phyloP scores from a whole-genome alignment of 2,329 filamentous ascomycete genomes.

The Claviceps digitariae region DNA sequence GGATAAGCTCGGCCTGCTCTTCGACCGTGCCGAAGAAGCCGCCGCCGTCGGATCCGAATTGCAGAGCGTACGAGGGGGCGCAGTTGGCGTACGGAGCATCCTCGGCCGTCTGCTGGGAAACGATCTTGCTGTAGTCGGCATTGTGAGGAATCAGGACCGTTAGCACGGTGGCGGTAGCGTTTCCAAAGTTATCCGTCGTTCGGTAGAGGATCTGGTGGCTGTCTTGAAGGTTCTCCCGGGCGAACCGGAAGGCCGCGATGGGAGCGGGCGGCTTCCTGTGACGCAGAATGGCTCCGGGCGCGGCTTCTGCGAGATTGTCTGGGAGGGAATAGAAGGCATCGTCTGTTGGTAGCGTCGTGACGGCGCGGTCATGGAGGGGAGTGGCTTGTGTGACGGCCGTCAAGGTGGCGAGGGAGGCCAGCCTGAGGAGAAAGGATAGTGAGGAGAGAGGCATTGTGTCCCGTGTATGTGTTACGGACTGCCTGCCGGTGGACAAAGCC shows the following conservation, averaged over 20 bases:
- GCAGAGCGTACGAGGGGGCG: conserved; percentile 13
- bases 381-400: background rate
- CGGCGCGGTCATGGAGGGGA: background rate
- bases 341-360: background rate
- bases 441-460: background rate
- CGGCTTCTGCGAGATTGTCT: background rate
- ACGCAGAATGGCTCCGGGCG: conserved; percentile 7
- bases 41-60: conserved; percentile 7
- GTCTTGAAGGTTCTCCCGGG: conserved; percentile 8
- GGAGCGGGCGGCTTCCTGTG: conserved; percentile 5
- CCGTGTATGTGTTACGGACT: background rate
- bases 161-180: conserved; percentile 22
- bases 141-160: conserved; percentile 24
- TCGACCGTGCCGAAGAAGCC: conserved; percentile 23
- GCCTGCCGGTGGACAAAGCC: background rate
- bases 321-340: conserved; percentile 10
- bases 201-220: conserved; percentile 25
- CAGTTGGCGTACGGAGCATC: conserved; percentile 25
- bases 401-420: background rate
- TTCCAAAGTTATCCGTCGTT: conserved; percentile 21
- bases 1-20: conserved; percentile 10
- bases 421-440: background rate
- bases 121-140: conserved; percentile 14
- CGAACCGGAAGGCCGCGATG: conserved; percentile 8
- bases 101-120: conserved; percentile 29